Conservation (phyloP, 768 basidiomycete species). For the Phanerochaete sordida region DNA sequence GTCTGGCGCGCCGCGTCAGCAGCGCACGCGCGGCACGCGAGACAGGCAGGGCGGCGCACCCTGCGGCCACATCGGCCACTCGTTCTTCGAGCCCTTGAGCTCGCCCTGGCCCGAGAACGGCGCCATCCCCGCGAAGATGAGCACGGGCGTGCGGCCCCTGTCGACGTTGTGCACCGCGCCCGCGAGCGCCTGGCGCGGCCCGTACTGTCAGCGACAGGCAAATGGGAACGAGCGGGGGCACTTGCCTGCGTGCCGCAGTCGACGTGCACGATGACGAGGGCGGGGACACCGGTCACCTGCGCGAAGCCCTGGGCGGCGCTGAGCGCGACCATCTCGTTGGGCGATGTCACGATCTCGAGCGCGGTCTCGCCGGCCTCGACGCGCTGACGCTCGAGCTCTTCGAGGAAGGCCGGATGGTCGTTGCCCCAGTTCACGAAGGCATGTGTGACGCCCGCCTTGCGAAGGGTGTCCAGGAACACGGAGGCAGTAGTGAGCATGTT, state of each 20-base stretch:
- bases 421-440: slow-evolving; percentile 77
- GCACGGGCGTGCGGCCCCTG: slow-evolving; percentile 52
- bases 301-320: slow-evolving; percentile 72
- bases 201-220: neutral
- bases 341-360: slow-evolving; percentile 60
- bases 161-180: slow-evolving; percentile 75
- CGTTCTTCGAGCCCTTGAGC: slow-evolving; percentile 60
- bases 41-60: slow-evolving; percentile 32
- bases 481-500: slow-evolving; percentile 10
- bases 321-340: slow-evolving; percentile 75
- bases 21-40: neutral
- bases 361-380: slow-evolving; percentile 31
- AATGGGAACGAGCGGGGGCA: neutral
- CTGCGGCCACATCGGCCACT: slow-evolving; percentile 74
- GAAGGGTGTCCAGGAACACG: slow-evolving; percentile 53
- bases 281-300: slow-evolving; percentile 60
- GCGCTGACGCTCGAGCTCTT: slow-evolving; percentile 61
- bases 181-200: slow-evolving; percentile 47
- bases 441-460: slow-evolving; percentile 58
- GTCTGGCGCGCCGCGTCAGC: slow-evolving; percentile 34
- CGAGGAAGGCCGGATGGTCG: slow-evolving; percentile 69
- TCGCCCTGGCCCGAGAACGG: slow-evolving; percentile 57
- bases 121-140: slow-evolving; percentile 72
- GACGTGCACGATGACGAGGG: slow-evolving; percentile 72
- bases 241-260: slow-evolving; percentile 65